Evolutionary conservation across 2,329 filamentous ascomycete species (phyloP), one percentile per base, ranked within the genome.

Genomic region (Ceratocystis albifundus): DNA sequence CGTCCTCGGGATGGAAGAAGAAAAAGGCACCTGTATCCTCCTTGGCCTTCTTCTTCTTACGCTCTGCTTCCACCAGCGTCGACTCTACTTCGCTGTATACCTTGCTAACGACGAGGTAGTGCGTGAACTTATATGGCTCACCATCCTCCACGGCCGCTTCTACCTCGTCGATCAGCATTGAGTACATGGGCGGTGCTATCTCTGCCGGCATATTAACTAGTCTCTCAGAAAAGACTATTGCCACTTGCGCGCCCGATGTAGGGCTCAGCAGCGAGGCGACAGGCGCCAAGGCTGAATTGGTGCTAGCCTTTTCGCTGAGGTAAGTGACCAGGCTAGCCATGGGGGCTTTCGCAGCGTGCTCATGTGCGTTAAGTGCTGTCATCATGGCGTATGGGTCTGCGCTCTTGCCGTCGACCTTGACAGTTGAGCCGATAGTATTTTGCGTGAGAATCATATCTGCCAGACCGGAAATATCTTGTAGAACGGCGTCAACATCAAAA

Each of bases 151-250:
- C 79, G 0, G 94, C 94, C 73, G 88, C 92, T 72, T 88, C 82
- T 63, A 99, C 86, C 80, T 99, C 94, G 73, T 97, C 91, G 62
- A 89, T 79, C 63, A 99, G 83, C 90, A 96, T 96, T 63, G 82
- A 85, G 81, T 96, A 97, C 84, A 97, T 88, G 3, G 94, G 93
- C 36, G 94, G 93, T 15, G 91, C 85, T 69, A 96, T 86, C 76
- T 97, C 90, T 17, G 89, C 81, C n/a, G 94, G 94, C 80, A 96
- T 92, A 78, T 99, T 99, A 79, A 99, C 91, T 72, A 97, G 80
- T 25, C 93, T 86, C 76, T 99, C 94, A 1, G 90, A 89, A n/a
- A 99, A 80, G 32, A 99, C 83, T 17, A 99, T 79, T 2, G 91
- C 94, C 66, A 96, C 83, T 66, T 90, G 85, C 66, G 81, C 78